Conservation (phyloP, 805 yeast species). For the Wickerhamiella australiensis region DNA sequence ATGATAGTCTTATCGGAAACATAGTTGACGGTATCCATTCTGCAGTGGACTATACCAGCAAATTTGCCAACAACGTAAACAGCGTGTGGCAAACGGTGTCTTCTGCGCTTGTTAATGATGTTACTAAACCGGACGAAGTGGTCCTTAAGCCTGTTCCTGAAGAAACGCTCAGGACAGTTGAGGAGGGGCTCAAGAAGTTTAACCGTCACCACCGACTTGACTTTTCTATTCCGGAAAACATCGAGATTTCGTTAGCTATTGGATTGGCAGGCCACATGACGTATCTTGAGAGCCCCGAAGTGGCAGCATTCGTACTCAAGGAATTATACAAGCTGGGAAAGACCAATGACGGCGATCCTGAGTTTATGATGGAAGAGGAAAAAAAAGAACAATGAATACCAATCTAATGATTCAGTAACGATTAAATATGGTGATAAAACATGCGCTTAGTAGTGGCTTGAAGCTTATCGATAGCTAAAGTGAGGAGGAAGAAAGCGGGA, state of each 20-base stretch:
- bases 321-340: constrained; percentile 33
- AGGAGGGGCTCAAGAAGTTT: constrained; percentile 33
- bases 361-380: constrained; percentile 58
- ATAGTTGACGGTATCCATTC: constrained; percentile 16
- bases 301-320: constrained; percentile 63
- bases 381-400: background rate
- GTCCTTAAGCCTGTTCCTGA: constrained; percentile 10
- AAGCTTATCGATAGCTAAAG: no score
- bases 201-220: constrained; percentile 75
- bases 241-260: constrained; percentile 65
- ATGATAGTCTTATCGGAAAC: constrained; percentile 31
- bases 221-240: constrained; percentile 63
- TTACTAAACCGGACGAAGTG: constrained; percentile 13
- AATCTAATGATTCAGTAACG: background rate
- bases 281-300: constrained; percentile 76
- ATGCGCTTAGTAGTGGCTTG: no score
- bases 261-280: constrained; percentile 79
- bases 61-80: constrained; percentile 30
- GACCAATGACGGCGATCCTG: background rate
- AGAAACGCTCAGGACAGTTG: constrained; percentile 13
- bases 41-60: constrained; percentile 23
- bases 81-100: constrained; percentile 19
- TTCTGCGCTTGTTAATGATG: constrained; percentile 11
- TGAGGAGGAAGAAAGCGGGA: no score
- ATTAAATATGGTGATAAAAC: background rate